Evolutionary conservation across 2,329 filamentous ascomycete genomes (phyloP).

Genomic region (Aspergillus japonicus): DNA sequence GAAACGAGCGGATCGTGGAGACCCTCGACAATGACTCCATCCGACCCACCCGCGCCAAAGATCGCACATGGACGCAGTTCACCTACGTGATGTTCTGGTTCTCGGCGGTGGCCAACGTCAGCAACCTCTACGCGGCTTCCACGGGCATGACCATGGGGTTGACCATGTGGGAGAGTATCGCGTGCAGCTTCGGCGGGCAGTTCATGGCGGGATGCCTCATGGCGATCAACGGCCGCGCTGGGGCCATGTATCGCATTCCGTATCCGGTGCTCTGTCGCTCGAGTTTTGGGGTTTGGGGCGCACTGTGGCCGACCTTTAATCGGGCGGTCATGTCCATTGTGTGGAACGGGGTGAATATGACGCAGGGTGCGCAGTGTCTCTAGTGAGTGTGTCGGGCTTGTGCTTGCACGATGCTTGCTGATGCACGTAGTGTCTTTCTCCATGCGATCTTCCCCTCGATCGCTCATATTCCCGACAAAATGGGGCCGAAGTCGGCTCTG

Average conservation of each 20-base stretch:
- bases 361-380: conserved; percentile 40
- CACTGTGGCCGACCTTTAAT: conserved; percentile 42
- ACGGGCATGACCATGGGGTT: conserved; percentile 46
- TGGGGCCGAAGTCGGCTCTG: conserved; percentile 42
- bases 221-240: conserved; percentile 45
- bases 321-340: conserved; percentile 48
- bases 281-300: conserved; percentile 47
- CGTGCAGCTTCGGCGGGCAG: conserved; percentile 43
- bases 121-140: conserved; percentile 41
- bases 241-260: conserved; percentile 46
- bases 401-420: neutral
- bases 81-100: conserved; percentile 49
- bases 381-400: conserved; percentile 21
- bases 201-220: conserved; percentile 35
- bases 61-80: conserved; percentile 43
- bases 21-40: conserved; percentile 45
- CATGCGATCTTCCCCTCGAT: conserved; percentile 46
- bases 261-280: conserved; percentile 46
- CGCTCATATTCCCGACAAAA: conserved; percentile 40
- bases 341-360: conserved; percentile 47
- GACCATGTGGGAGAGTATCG: conserved; percentile 52
- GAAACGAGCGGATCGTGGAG: conserved; percentile 11
- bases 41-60: conserved; percentile 38
- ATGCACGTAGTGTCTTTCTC: conserved; percentile 35
- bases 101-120: conserved; percentile 38